Base-by-base conservation (phyloP, 768 basidiomycete species). In the Tulasnella sp. region DNA sequence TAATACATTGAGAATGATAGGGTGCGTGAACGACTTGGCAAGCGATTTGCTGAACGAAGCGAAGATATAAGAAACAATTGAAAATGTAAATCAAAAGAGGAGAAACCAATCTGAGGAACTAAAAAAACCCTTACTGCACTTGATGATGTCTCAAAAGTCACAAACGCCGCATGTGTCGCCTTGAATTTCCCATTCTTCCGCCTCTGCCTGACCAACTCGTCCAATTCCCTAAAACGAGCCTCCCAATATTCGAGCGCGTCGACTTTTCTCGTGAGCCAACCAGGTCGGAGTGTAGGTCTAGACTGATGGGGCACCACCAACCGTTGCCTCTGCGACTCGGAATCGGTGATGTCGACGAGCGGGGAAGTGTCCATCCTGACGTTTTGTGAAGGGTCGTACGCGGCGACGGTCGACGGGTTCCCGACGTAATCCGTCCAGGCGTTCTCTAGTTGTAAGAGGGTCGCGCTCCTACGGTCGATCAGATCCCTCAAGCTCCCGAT, bases 121-220 rank as follows among this genome's bases (percentile, higher is more conserved):
- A n/a, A n/a, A n/a, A n/a, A 1, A 50, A 17, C 19, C 74, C 86
- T 68, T 68, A 92, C 90, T 24, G 92, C 90, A 65, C 84, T 85
- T 0, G 89, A 87, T 82, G 93, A 89, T 67, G 90, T 90, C 72
- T 96, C 91, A 65, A 99, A 97, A 0, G 96, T 98, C 19, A 98
- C 87, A 66, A 98, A 99, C 0, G 92, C 96, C 29, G 82, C 80
- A 46, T 84, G 82, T 0, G 89, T 90, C 1, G 92, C 78, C 64
- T 79, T 83, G 69, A 90, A 93, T 65, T 80, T 85, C 17, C 87
- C 88, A 3, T 71, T 72, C 64, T 77, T 75, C 46, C 94, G 75
- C 66, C 83, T 76, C 67, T 78, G 82, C 70, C 81, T 83, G 3
- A 98, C 91, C 15, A 78, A 74, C 49, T 92, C 89, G 68, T 98